Base-by-base conservation (phyloP, 2,329 filamentous ascomycete species). In the Phymatotrichopsis omnivora region DNA sequence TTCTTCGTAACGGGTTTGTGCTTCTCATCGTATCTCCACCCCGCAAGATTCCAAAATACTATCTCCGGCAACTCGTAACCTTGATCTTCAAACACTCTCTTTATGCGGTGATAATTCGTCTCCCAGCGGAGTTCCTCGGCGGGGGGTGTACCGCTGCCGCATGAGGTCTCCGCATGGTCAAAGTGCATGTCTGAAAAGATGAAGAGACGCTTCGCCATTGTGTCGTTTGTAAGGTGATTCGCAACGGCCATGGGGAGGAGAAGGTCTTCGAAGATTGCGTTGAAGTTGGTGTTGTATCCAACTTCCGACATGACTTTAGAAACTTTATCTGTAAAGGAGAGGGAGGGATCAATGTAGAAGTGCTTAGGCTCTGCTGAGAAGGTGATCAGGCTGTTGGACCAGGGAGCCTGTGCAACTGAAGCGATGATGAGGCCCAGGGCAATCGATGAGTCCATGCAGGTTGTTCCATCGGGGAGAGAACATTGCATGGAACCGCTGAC, bases 131-230 rank as follows among this genome's bases (percentile, higher is more conserved):
- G 34, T 2, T 33, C 11, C 2, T 5, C n/a, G 6, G 17, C 12
- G 11, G 12, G 8, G 23, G 14, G 7, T 4, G 22, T 30, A 7
- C n/a, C 12, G n/a, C n/a, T n/a, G n/a, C n/a, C n/a, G n/a, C n/a
- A n/a, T n/a, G n/a, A n/a, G 4, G 2, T 39, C 25, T 50, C 42
- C 1, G 67, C 67, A 0, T 46, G 0, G 51, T 78, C 60, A 56
- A 78, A 78, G 33, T 77, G 72, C 74, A 78, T 77, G 57, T 76
- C 74, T 33, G 64, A 70, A 55, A 78, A 77, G 25, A 78, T 69
- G 55, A 78, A 76, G 12, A 78, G 57, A 3, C 71, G 69, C 61
- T 75, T 76, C 12, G 77, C 67, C 73, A 78, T 78, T 29, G 78
- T 68, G 42, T 75, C 70, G 29, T 64, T 67, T 51, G 63, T 66